Evolutionary conservation across 306 rosid species (phyloP), one percentile per base, ranked within the genome.

Genomic region (Betula pendula): DNA sequence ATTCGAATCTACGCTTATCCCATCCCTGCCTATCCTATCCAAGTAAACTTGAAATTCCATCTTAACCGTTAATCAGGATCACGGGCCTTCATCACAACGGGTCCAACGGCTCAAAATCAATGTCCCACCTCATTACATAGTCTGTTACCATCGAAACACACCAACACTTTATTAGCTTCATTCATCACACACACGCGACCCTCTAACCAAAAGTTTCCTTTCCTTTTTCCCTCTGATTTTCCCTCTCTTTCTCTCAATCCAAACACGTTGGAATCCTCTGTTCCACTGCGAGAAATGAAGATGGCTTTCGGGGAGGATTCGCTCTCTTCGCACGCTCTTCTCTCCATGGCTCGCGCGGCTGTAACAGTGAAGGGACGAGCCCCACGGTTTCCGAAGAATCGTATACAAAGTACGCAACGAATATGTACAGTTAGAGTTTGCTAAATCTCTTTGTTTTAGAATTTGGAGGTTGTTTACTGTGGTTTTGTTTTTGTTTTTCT

Each of bases 301-400:
- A 89, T 92, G 93, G 82, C 85, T 51, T 81, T 88, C 94, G 90
- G 80, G 70, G 91, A 83, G 70, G 91, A 86, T 85, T 86, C 86
- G 53, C 65, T 49, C 70, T 87, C 90, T 70, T 90, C 91, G 8
- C 76, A 62, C 67, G 76, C 81, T 78, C 77, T 81, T 68, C 84
- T 87, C 76, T 90, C 91, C 47, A 44, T 81, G 55, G 75, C 85
- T 74, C 83, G 81, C 71, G 76, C 81, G 45, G 89, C 81, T 4
- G 81, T 86, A 71, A 78, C 79, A 38, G 84, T 85, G 13, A 87
- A 76, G 70, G 87, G 88, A 68, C 83, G 94, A 42, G 78, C 87
- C 65, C 96, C 93, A 19, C 86, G 84, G 43, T 79, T 89, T 76
- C 87, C 88, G 77, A 86, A 68, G 3, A 87, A 69, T 62, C 87